These are phyloP conservation scores for Tuber brumale DNA, from an alignment of 495 filamentous ascomycete genomes.

Conservation along the genomic window DNA sequence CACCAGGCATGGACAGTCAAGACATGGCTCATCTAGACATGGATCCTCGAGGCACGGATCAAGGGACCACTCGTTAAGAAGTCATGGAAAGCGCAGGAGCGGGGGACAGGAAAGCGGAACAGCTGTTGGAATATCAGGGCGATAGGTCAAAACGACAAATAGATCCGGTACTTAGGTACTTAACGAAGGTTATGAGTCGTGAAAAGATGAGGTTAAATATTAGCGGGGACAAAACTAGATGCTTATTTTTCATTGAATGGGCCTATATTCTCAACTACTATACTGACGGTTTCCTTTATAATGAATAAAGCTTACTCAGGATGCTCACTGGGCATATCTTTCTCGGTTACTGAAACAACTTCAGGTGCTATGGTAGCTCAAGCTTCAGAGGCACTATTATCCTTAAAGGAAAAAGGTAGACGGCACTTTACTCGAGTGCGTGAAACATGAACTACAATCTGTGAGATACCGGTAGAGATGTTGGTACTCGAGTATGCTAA, in stretches of 20 bases:
- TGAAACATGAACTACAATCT: background rate
- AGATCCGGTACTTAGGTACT: background rate
- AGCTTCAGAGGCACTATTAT: background rate
- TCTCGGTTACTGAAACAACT: background rate
- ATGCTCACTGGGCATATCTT: background rate
- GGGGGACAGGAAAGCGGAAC: constrained; percentile 10
- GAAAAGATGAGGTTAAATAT: background rate
- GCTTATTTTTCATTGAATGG: background rate
- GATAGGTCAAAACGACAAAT: constrained; percentile 7
- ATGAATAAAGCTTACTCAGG: background rate
- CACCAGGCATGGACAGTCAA: background rate
- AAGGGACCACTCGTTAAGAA: constrained; percentile 8
- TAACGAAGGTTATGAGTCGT: constrained; percentile 7
- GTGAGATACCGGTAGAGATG: background rate
- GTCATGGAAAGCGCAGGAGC: background rate
- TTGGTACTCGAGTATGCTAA: background rate
- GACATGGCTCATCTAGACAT: constrained; percentile 7
- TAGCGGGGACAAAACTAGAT: background rate
- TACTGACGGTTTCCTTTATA: background rate
- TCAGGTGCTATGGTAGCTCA: background rate
- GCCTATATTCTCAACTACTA: background rate
- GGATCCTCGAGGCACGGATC: background rate
- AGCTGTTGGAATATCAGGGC: background rate
- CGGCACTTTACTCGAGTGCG: too few relatives aligned
- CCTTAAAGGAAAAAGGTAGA: background rate